A percentile compares a stretch with the other conserved stretches of the same genome.
Conservation (phyloP, 1,284 basidiomycete genomes). For the Sparassis latifolia region DNA sequence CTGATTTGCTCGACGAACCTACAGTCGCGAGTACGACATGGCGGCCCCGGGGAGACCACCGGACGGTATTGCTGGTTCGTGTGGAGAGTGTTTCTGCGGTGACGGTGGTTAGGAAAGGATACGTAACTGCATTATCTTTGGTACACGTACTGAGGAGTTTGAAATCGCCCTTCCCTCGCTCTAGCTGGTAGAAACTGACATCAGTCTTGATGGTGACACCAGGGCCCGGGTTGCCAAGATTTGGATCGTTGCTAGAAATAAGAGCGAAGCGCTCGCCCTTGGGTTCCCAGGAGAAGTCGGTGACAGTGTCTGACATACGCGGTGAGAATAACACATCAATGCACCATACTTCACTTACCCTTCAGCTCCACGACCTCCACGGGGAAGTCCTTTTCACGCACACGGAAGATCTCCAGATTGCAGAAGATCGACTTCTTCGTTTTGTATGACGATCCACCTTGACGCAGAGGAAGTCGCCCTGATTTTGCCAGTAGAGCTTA, state of each 20-base stretch:
- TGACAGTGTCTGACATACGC: slow-evolving; percentile 72
- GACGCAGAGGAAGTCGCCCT: slow-evolving; percentile 98
- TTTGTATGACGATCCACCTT: slow-evolving; percentile 99
- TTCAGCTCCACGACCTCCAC: slow-evolving; percentile 98
- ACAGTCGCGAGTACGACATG: slow-evolving; percentile 96
- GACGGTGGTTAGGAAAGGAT: background rate
- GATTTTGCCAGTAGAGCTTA: slow-evolving; percentile 98
- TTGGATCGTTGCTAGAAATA: slow-evolving; percentile 92
- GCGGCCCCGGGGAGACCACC: slow-evolving; percentile 96
- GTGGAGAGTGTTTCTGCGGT: slow-evolving; percentile 67
- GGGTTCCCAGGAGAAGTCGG: slow-evolving; percentile 98
- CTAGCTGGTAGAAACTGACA: slow-evolving; percentile 94
- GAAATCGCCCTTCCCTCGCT: slow-evolving; percentile 93
- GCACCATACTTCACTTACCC: slow-evolving; percentile 39
- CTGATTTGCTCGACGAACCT: slow-evolving; percentile 92
- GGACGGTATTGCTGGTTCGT: slow-evolving; percentile 91
- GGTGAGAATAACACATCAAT: background rate
- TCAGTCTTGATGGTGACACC: slow-evolving; percentile 95
- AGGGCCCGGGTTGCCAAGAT: slow-evolving; percentile 82
- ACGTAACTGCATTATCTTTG: slow-evolving; percentile 1
- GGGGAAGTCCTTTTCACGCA: slow-evolving; percentile 96
- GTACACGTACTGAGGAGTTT: slow-evolving; percentile 67
- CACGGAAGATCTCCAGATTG: slow-evolving; percentile 97
- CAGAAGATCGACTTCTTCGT: slow-evolving; percentile 99
- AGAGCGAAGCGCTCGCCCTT: slow-evolving; percentile 95